Base-by-base conservation (phyloP, 371 early-diverging fungal species). In the Mucor racemosus region DNA sequence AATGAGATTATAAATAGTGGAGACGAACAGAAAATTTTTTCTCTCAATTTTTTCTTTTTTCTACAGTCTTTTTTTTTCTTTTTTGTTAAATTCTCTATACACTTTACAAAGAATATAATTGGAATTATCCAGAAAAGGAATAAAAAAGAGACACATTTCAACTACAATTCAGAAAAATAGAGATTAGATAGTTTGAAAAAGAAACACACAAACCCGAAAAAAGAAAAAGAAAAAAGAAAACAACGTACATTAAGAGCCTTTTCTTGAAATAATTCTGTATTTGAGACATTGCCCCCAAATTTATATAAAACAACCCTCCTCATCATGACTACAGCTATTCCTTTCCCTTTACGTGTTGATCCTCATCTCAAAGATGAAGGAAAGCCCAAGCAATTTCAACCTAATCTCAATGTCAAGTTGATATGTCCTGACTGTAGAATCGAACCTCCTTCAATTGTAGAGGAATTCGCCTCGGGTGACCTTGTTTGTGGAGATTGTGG, bases 401-500 rank as follows among this genome's bases (percentile, higher is more conserved):
- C 85, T 21, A 85, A 84, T 64, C 74, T 92, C 58, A 91, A 91
- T 80, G 83, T 92, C 44, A 70, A 76, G 48, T 72, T 95, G 41
- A 74, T 84, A 13, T 97, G 97, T 76, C 82, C 85, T 60, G 90
- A 95, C 78, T 98, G 99, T 80, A 87, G 86, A 76, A 78, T 90
- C 50, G 76, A 82, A 5, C 85, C 90, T n/a, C 97, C 98, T 34
- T 96, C 99, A 71, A 94, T 99, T 66, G 89, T 99, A 31, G 99
- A 99, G 81, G 98, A 99, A 76, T 99, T 95, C 73, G 88, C 92
- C 11, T 88, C 88, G 6, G 93, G 93, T 14, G 99, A 67, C 57
- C 77, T 95, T 64, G 94, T 99, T 13, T 99, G 99, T 79, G 98
- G 98, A 38, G 92, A 93, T 76, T 99, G 99, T 79, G 99, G 99